Evolutionary conservation across 192 early-diverging fungal species (phyloP).

Genomic region (Rhizophagus prolifer): DNA sequence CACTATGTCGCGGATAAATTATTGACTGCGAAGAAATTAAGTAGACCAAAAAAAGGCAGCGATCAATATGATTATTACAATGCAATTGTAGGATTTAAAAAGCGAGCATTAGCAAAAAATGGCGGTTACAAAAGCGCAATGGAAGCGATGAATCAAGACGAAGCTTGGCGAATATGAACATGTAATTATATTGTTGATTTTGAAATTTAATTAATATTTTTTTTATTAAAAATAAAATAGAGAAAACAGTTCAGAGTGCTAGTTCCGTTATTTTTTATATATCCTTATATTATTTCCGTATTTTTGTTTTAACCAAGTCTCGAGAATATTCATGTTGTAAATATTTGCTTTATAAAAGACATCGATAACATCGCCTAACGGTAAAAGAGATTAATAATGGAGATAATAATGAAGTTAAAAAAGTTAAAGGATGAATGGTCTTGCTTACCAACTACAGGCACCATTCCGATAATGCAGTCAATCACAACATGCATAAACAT

Average conservation of each 20-base stretch:
- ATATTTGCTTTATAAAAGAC: conserved; percentile 23
- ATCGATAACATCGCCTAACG: neutral
- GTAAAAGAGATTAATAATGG: neutral
- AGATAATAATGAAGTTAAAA: neutral
- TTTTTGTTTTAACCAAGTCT: conserved; percentile 1
- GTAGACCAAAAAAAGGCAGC: conserved; percentile 22
- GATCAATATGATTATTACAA: conserved; percentile 10
- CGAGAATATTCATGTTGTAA: conserved; percentile 6
- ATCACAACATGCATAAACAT: conserved; percentile 5
- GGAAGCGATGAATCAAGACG: conserved; percentile 4
- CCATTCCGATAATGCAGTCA: conserved; percentile 11
- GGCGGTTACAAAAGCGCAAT: conserved; percentile 1
- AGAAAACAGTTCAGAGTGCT: too few relatives aligned
- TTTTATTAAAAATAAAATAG: too few relatives aligned
- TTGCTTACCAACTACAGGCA: neutral
- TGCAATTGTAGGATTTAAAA: neutral
- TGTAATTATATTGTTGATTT: too few relatives aligned
- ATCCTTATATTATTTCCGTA: conserved; percentile 2
- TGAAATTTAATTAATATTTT: too few relatives aligned
- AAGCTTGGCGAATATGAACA: neutral
- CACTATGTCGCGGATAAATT: conserved; percentile 52
- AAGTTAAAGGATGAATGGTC: neutral
- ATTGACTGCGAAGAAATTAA: conserved; percentile 35
- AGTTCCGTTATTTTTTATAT: neutral
- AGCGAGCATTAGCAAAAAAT: neutral